These are phyloP conservation scores for Aspergillus heteromorphus DNA, from an alignment of 495 filamentous ascomycete species.

Conservation along the genomic window DNA sequence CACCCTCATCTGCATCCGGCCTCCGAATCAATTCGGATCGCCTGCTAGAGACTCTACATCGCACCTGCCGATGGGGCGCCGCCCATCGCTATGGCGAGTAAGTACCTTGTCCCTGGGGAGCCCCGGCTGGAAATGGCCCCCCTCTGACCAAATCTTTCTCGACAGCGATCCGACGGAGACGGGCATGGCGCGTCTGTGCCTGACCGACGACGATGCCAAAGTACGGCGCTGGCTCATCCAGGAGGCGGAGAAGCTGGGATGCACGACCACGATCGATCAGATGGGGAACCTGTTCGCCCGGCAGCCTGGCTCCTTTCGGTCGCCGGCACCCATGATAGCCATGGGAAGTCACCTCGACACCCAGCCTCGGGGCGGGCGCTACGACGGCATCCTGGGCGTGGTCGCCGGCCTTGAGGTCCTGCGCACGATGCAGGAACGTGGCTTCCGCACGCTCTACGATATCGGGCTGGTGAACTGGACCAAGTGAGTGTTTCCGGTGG, in stretches of 20 bases:
- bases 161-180: slow-evolving; percentile 29
- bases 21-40: background rate
- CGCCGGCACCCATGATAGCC: slow-evolving; percentile 33
- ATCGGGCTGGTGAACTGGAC: slow-evolving; percentile 74
- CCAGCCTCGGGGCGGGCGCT: slow-evolving; percentile 66
- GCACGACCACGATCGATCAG: slow-evolving; percentile 50
- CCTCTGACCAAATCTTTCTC: background rate
- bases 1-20: background rate
- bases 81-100: slow-evolving; percentile 1
- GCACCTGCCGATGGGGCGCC: background rate
- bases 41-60: background rate
- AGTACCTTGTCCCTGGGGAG: background rate
- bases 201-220: slow-evolving; percentile 61
- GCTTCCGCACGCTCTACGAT: slow-evolving; percentile 57
- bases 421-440: slow-evolving; percentile 56
- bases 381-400: slow-evolving; percentile 69
- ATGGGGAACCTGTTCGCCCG: slow-evolving; percentile 73
- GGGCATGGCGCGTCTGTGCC: slow-evolving; percentile 58
- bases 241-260: slow-evolving; percentile 56
- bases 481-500: slow-evolving; percentile 34
- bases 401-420: slow-evolving; percentile 65
- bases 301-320: slow-evolving; percentile 44
- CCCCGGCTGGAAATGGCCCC: too few relatives aligned
- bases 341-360: slow-evolving; percentile 50
- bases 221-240: slow-evolving; percentile 67